These are phyloP conservation scores for Selaginella moellendorffii DNA, from an alignment of 75 land plant genomes.

Conservation along the genomic window DNA sequence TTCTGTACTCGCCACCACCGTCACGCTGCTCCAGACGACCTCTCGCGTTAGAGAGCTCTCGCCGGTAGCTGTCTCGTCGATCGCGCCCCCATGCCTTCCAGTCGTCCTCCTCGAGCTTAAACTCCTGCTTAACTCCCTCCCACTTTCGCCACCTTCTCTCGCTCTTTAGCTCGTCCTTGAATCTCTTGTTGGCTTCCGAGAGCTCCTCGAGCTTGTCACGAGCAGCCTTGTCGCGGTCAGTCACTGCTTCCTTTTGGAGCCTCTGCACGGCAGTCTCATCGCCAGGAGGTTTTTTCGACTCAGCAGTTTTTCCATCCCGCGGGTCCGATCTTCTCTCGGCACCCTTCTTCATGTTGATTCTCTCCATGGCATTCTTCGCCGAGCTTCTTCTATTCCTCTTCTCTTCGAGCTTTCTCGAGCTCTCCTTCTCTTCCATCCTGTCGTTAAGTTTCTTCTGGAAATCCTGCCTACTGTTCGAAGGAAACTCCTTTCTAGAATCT, in stretches of 20 bases:
- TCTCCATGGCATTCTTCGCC: background rate
- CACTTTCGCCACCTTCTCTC: background rate
- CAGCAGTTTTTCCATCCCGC: background rate
- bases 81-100: background rate
- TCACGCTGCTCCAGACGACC: no score
- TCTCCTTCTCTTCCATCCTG: background rate
- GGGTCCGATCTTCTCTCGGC: background rate
- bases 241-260: background rate
- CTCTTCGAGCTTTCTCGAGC: background rate
- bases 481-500: no score
- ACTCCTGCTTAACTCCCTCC: conserved; percentile 1
- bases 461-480: no score
- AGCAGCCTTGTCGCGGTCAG: background rate
- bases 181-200: background rate
- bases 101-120: background rate
- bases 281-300: background rate
- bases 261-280: no score
- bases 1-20: no score
- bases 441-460: no score
- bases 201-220: background rate
- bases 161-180: background rate
- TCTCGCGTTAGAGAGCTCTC: background rate
- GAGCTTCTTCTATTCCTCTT: background rate
- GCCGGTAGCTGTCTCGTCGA: background rate
- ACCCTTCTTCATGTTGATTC: background rate